A percentile compares a stretch with the other conserved stretches of the same genome.
Conservation (phyloP, 257 asterid species). For the Plantago elongata region DNA sequence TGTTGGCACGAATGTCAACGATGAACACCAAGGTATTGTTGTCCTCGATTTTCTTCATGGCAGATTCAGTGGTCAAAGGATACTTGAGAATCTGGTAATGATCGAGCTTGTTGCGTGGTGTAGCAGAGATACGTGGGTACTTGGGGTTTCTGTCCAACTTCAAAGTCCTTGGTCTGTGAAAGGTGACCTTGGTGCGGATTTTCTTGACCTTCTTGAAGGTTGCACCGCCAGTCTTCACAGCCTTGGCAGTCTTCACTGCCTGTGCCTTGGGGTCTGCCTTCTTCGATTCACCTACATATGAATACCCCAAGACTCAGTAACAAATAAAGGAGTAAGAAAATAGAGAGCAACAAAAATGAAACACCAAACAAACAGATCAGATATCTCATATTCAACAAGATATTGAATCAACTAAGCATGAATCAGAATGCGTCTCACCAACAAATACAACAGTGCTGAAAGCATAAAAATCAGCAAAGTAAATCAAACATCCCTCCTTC, state of each 20-base stretch:
- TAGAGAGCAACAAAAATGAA: not conserved
- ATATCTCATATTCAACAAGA: too few species aligned
- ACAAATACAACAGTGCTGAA: too few species aligned
- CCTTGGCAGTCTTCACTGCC: constrained; percentile 50
- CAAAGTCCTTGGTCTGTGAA: constrained; percentile 47
- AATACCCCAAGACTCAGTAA: not conserved
- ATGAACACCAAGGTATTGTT: constrained; percentile 50
- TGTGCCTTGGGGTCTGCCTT: constrained; percentile 48
- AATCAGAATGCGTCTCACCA: too few species aligned
- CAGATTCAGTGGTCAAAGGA: constrained; percentile 49
- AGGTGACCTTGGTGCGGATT: constrained; percentile 47
- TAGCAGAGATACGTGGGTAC: constrained; percentile 46
- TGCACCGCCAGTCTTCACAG: constrained; percentile 34
- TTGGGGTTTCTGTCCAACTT: constrained; percentile 45
- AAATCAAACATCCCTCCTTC: too few species aligned
- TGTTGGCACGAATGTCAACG: constrained; percentile 45
- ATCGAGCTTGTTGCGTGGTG: constrained; percentile 49
- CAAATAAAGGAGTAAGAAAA: too few species aligned
- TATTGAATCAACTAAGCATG: too few species aligned
- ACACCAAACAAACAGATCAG: not conserved
- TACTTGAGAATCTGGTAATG: constrained; percentile 41
- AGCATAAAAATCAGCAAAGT: too few species aligned
- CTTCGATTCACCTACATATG: constrained; percentile 28
- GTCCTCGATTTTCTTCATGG: constrained; percentile 53
- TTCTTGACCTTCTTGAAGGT: constrained; percentile 43